Percentiles rank a stretch among this genome's conserved stretches.
Conservation (phyloP, 345 rosid species). For the Sisymbrium altissimum region DNA sequence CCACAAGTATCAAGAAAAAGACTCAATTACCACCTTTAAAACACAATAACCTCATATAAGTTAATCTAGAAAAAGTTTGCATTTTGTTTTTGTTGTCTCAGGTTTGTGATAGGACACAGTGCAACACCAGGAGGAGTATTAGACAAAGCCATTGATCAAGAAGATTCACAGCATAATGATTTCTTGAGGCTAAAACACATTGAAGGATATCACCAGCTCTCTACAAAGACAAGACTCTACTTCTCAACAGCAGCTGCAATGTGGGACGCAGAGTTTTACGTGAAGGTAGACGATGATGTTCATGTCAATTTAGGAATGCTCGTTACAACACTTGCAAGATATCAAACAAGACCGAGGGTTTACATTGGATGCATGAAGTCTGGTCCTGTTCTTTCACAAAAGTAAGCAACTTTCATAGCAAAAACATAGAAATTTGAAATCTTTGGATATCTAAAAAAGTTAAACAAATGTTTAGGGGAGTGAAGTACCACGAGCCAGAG, state of each 20-base stretch:
- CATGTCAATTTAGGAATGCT: constrained; percentile 78
- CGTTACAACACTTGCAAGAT: constrained; percentile 45
- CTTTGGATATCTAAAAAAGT: not conserved
- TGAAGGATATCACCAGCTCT: constrained; percentile 81
- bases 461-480: constrained; percentile 40
- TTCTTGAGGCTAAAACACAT: constrained; percentile 78
- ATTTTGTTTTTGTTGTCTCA: not conserved
- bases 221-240: constrained; percentile 74
- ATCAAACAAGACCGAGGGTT: constrained; percentile 61
- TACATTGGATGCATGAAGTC: constrained; percentile 99
- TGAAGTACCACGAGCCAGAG: constrained; percentile 88
- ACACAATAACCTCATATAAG: not conserved
- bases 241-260: constrained; percentile 72
- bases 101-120: constrained; percentile 88
- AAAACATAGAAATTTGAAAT: not conserved
- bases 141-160: constrained; percentile 70
- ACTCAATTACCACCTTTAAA: not conserved
- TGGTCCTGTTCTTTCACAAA: constrained; percentile 76
- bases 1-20: constrained; percentile 7
- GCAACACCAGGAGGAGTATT: constrained; percentile 72
- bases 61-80: not conserved
- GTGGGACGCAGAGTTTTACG: constrained; percentile 82
- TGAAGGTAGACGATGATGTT: constrained; percentile 88
- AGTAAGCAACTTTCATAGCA: constrained; percentile 41
- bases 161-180: constrained; percentile 60